Conservation (phyloP, 148 eudicot species). For the Beta vulgaris region DNA sequence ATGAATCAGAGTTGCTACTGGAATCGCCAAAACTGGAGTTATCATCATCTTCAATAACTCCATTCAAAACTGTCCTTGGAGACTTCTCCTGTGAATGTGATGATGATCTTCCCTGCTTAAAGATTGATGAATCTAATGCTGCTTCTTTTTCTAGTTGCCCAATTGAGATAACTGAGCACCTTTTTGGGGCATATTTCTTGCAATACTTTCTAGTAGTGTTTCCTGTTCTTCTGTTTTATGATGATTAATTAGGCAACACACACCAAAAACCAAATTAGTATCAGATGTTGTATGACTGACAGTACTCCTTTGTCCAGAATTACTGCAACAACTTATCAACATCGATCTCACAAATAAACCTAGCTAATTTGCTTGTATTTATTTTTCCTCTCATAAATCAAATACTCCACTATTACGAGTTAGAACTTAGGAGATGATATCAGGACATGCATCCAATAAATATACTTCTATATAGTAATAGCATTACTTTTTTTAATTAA, state of each 20-base stretch:
- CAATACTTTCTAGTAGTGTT: conserved; percentile 45
- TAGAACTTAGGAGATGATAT: too few species aligned
- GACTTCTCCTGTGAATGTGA: conserved; percentile 56
- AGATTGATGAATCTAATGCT: not conserved
- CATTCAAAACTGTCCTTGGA: conserved; percentile 60
- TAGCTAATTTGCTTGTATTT: too few species aligned
- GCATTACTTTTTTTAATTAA: too few species aligned
- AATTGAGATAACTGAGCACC: conserved; percentile 66
- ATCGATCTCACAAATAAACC: too few species aligned
- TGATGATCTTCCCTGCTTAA: conserved; percentile 7
- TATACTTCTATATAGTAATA: too few species aligned
- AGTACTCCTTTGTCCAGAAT: too few species aligned
- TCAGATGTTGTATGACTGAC: too few species aligned
- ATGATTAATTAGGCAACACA: not conserved
- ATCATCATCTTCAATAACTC: conserved; percentile 43
- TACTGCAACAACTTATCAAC: too few species aligned
- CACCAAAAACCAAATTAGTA: not conserved
- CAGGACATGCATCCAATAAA: too few species aligned
- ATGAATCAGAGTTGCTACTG: conserved; percentile 29
- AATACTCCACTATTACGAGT: too few species aligned
- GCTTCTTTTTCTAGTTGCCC: conserved; percentile 27
- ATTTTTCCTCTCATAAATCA: too few species aligned
- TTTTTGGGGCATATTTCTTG: conserved; percentile 53
- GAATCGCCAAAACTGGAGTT: conserved; percentile 47
- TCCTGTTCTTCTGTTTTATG: conserved; percentile 24